phyloP scores from a whole-genome alignment of 768 basidiomycete genomes.

The Tricholoma hemisulphureum region DNA sequence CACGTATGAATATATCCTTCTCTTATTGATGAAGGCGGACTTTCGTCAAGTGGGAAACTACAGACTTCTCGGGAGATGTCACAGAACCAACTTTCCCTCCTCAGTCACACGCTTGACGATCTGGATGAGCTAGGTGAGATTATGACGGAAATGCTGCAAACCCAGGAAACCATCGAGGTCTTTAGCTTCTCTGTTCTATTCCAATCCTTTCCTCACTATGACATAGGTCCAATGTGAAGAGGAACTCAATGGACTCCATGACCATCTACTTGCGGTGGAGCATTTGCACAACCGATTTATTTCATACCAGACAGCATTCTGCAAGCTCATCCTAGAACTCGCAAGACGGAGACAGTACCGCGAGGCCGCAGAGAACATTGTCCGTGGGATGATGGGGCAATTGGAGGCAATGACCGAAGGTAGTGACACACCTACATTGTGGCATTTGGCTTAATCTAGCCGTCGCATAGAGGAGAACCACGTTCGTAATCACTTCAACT shows the following conservation, averaged over 20 bases:
- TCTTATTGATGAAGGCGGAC: neutral
- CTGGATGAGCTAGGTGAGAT: constrained; percentile 78
- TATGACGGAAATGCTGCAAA: constrained; percentile 73
- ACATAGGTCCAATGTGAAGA: constrained; percentile 50
- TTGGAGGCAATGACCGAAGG: constrained; percentile 68
- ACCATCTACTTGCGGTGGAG: constrained; percentile 60
- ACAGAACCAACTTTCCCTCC: constrained; percentile 49
- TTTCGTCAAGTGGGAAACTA: constrained; percentile 48
- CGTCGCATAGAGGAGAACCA: constrained; percentile 59
- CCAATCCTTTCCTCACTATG: neutral
- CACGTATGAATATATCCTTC: neutral
- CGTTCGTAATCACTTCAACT: constrained; percentile 66
- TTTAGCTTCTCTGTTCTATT: constrained; percentile 5
- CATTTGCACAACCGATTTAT: constrained; percentile 66
- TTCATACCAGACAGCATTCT: constrained; percentile 71
- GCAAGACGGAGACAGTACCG: constrained; percentile 64
- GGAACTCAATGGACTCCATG: constrained; percentile 54
- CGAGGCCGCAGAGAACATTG: constrained; percentile 62
- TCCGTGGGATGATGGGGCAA: constrained; percentile 63
- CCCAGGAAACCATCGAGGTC: constrained; percentile 70
- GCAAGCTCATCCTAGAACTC: constrained; percentile 72
- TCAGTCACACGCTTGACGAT: constrained; percentile 53
- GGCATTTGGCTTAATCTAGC: constrained; percentile 4
- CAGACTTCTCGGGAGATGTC: constrained; percentile 39
- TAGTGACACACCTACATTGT: constrained; percentile 20